Evolutionary conservation across 2,329 filamentous ascomycete species (phyloP).

Genomic region (Penicillium sp.): DNA sequence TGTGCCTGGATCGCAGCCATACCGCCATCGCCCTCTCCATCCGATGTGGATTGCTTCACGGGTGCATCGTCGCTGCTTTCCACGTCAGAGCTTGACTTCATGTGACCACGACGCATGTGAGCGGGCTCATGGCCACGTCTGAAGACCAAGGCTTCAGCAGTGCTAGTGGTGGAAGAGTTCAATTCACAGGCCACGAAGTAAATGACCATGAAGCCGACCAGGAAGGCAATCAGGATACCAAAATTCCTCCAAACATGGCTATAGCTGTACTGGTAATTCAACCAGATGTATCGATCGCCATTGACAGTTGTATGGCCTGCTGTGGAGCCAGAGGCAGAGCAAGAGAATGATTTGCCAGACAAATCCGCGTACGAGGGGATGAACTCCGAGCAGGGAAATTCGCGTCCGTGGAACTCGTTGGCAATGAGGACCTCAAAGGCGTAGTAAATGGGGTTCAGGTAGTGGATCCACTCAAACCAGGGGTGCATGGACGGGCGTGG

Average conservation of each 20-base stretch:
- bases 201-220: constrained; percentile 54
- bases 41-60: background rate
- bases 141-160: constrained; percentile 72
- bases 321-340: constrained; percentile 54
- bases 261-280: constrained; percentile 54
- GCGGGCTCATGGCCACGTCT: constrained; percentile 49
- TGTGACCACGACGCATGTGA: constrained; percentile 1
- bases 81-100: constrained; percentile 41
- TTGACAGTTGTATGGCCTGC: constrained; percentile 51
- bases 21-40: constrained; percentile 2
- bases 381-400: constrained; percentile 51
- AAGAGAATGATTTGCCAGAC: constrained; percentile 46
- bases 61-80: constrained; percentile 32
- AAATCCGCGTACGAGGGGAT: constrained; percentile 46
- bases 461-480: constrained; percentile 80
- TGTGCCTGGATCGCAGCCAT: constrained; percentile 51
- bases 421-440: constrained; percentile 76
- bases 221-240: constrained; percentile 63
- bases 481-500: constrained; percentile 59
- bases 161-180: constrained; percentile 62
- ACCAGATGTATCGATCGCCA: constrained; percentile 56
- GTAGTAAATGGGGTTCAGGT: constrained; percentile 72
- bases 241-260: constrained; percentile 64
- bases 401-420: constrained; percentile 69
- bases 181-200: constrained; percentile 51